Evolutionary conservation across 352 stramenopile genomes (phyloP).

Genomic region (Globisporangium rhizosaccharum): DNA sequence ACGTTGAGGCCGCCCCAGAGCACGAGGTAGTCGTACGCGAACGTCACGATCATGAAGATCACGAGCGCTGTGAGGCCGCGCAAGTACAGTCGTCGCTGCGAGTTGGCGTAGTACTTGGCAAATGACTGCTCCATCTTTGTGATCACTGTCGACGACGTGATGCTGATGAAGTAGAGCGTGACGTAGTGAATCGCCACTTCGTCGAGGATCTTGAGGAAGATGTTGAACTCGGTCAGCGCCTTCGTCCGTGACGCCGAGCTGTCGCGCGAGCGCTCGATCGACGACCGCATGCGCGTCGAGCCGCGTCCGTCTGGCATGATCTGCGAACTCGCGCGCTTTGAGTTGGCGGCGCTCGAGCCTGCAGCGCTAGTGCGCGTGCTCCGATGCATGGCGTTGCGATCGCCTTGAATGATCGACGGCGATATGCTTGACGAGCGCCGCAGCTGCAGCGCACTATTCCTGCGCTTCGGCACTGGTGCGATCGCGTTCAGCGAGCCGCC

Average conservation of each 20-base stretch:
- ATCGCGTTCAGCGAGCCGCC: conserved; percentile 28
- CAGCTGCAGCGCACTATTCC: conserved; percentile 30
- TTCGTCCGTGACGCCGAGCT: conserved; percentile 47
- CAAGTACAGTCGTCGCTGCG: conserved; percentile 57
- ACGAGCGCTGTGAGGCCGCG: conserved; percentile 53
- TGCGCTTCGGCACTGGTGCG: conserved; percentile 15
- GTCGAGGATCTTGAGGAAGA: conserved; percentile 80
- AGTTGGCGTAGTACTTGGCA: conserved; percentile 72
- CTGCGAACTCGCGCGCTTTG: conserved; percentile 17
- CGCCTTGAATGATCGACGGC: conserved; percentile 20
- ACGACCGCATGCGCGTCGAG: conserved; percentile 21
- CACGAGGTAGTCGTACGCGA: conserved; percentile 72
- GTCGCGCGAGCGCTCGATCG: conserved; percentile 36
- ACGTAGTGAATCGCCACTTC: conserved; percentile 75
- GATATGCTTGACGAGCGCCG: conserved; percentile 40
- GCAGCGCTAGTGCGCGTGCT: conserved; percentile 16
- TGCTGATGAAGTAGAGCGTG: conserved; percentile 80
- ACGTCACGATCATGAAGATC: conserved; percentile 64
- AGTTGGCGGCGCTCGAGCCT: conserved; percentile 12
- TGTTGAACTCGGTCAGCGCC: conserved; percentile 62
- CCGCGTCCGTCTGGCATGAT: conserved; percentile 29
- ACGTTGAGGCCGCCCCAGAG: conserved; percentile 49
- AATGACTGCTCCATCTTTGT: conserved; percentile 77
- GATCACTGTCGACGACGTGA: conserved; percentile 60
- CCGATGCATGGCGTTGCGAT: conserved; percentile 16